Percentiles rank a stretch among this genome's conserved stretches.
phyloP scores from a whole-genome alignment of 495 filamentous ascomycete genomes.

The Trypethelium eluteriae region DNA sequence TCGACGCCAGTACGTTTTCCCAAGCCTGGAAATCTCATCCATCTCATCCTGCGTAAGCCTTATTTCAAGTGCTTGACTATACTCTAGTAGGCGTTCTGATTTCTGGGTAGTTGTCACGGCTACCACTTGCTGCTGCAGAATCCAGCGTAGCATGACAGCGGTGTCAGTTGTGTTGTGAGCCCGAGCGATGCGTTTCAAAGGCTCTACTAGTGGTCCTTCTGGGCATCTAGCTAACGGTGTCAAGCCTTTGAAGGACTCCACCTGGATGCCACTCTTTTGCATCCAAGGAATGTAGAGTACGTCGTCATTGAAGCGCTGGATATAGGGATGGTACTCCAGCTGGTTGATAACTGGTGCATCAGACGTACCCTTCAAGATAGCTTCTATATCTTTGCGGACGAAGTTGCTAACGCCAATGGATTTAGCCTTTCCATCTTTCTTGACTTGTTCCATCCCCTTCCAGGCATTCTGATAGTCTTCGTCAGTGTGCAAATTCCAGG shows the following conservation, averaged over 20 bases:
- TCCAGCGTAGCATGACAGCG: slow-evolving; percentile 4
- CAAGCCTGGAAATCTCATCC: slow-evolving; percentile 1
- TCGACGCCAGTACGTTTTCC: slow-evolving; percentile 1
- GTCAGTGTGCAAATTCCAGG: slow-evolving; percentile 60
- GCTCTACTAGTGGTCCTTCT: slow-evolving; percentile 4
- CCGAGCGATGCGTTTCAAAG: neutral
- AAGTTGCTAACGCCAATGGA: slow-evolving; percentile 67
- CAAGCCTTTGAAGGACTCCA: slow-evolving; percentile 5
- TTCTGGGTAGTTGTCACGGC: slow-evolving; percentile 7
- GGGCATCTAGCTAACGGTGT: slow-evolving; percentile 5
- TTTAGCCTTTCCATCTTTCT: slow-evolving; percentile 50
- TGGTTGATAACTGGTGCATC: slow-evolving; percentile 63
- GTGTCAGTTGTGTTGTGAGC: slow-evolving; percentile 1
- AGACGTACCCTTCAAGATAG: slow-evolving; percentile 54
- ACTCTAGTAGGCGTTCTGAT: neutral
- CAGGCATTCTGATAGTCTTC: slow-evolving; percentile 46
- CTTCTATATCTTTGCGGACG: slow-evolving; percentile 52
- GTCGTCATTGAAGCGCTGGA: slow-evolving; percentile 5
- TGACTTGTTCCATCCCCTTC: slow-evolving; percentile 55
- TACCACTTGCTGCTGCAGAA: slow-evolving; percentile 4
- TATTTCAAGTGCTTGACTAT: neutral
- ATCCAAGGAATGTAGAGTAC: slow-evolving; percentile 2
- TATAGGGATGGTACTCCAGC: slow-evolving; percentile 41
- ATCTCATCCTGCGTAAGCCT: neutral
- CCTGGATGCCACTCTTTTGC: slow-evolving; percentile 10